A percentile compares a stretch with the other conserved stretches of the same genome.
Conservation (phyloP, 768 basidiomycete species). For the Rhodotorula sphaerocarpa region DNA sequence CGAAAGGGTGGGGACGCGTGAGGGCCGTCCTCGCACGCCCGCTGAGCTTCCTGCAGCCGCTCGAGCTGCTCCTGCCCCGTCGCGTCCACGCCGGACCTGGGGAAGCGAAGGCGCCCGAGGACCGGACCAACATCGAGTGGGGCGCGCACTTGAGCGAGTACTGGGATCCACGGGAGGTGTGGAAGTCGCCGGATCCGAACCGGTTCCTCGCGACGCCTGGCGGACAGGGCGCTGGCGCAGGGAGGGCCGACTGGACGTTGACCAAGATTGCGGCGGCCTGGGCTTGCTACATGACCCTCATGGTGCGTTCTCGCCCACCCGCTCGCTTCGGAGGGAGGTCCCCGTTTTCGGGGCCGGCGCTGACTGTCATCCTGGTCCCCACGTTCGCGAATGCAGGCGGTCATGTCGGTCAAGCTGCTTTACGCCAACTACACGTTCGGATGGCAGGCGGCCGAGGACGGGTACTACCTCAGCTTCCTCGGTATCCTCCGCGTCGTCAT, state of each 20-base stretch:
- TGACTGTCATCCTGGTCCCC: no score
- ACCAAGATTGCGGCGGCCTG: conserved; percentile 40
- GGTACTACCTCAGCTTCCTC: conserved; percentile 34
- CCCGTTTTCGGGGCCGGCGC: not conserved
- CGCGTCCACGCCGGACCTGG: not conserved
- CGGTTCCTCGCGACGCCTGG: not conserved
- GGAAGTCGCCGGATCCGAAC: conserved; percentile 31
- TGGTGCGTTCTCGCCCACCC: conserved; percentile 21
- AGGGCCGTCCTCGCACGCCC: not conserved
- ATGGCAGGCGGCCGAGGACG: conserved; percentile 33
- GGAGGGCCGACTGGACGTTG: conserved; percentile 42
- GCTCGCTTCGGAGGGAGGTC: no score
- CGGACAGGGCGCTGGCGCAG: conserved; percentile 20
- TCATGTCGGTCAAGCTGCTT: conserved; percentile 15
- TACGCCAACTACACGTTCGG: conserved; percentile 38
- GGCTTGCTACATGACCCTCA: conserved; percentile 37
- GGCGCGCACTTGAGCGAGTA: conserved; percentile 17
- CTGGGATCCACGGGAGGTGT: conserved; percentile 9
- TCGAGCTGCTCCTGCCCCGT: conserved; percentile 40
- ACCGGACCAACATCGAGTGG: conserved; percentile 13
- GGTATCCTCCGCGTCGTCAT: conserved; percentile 33
- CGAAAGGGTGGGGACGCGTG: not conserved
- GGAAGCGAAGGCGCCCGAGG: conserved; percentile 1
- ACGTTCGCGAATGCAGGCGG: conserved; percentile 5
- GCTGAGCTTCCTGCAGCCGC: conserved; percentile 41